phyloP scores from a whole-genome alignment of 163 green algal species.

The Scenedesmus sp. region DNA sequence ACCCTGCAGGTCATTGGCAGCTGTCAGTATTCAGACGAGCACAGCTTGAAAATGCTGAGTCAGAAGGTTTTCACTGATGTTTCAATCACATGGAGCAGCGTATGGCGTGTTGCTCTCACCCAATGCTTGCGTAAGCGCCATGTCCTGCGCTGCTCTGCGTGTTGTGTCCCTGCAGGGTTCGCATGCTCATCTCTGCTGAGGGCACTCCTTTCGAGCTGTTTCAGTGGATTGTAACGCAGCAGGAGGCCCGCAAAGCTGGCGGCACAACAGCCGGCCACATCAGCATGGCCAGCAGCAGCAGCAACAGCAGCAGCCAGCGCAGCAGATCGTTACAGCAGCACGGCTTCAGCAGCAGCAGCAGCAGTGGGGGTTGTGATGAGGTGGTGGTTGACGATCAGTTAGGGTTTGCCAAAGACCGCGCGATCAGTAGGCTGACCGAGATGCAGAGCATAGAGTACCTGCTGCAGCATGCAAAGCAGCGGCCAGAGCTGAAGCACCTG shows the following conservation, averaged over 20 bases:
- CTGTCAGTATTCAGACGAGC: no score
- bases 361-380: not conserved
- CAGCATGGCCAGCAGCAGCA: constrained; percentile 7
- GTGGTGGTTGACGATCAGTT: constrained; percentile 90
- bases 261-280: constrained; percentile 7
- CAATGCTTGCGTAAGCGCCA: no score
- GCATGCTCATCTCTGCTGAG: constrained; percentile 85
- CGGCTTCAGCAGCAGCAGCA: constrained; percentile 28
- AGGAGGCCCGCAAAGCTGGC: constrained; percentile 30
- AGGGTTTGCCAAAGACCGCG: constrained; percentile 93
- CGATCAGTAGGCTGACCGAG: constrained; percentile 93
- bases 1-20: no score
- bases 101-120: no score
- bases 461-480: constrained; percentile 77
- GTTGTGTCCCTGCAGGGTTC: constrained; percentile 56
- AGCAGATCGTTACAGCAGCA: constrained; percentile 23
- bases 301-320: constrained; percentile 31
- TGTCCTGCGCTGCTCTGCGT: no score
- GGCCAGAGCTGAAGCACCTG: constrained; percentile 73
- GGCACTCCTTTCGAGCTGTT: constrained; percentile 88
- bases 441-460: constrained; percentile 95
- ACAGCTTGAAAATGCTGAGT: no score
- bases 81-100: no score
- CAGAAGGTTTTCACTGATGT: no score
- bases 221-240: constrained; percentile 81